Conservation (phyloP, 208 protist species). For the Leishmania amazonensis region DNA sequence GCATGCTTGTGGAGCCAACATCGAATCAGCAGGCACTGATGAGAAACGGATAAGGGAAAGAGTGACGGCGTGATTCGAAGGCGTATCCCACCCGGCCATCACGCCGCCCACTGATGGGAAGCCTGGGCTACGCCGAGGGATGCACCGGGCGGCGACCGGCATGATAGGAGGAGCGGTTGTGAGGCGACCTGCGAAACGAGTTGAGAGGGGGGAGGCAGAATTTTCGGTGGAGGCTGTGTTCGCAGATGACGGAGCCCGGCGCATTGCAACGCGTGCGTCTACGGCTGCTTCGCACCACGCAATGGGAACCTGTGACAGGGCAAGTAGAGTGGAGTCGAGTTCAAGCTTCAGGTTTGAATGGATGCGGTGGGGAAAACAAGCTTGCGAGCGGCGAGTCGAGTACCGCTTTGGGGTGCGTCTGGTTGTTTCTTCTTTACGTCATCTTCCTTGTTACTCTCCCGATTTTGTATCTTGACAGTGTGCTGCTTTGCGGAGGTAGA, state of each 20-base stretch:
- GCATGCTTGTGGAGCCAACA: background rate
- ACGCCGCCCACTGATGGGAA: background rate
- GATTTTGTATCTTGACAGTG: background rate
- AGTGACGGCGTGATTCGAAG: background rate
- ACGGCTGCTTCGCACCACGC: background rate
- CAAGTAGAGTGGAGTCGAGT: background rate
- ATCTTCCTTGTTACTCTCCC: background rate
- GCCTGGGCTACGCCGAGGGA: background rate
- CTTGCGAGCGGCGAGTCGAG: background rate
- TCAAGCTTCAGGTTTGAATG: background rate
- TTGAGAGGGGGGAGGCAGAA: background rate
- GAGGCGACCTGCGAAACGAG: background rate
- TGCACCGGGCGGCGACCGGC: background rate
- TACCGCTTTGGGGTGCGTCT: background rate
- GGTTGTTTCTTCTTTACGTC: background rate
- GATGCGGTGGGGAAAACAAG: background rate
- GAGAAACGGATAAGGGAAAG: background rate
- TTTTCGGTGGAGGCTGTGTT: background rate
- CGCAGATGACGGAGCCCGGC: no score
- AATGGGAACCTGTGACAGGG: background rate
- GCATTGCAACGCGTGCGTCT: background rate
- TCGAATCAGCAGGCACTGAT: background rate
- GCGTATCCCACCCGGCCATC: background rate
- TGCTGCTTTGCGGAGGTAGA: background rate
- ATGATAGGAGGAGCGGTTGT: background rate